These are phyloP conservation scores for Trichopus zeylanicus DNA, from an alignment of 116 monocot genomes.

Conservation along the genomic window DNA sequence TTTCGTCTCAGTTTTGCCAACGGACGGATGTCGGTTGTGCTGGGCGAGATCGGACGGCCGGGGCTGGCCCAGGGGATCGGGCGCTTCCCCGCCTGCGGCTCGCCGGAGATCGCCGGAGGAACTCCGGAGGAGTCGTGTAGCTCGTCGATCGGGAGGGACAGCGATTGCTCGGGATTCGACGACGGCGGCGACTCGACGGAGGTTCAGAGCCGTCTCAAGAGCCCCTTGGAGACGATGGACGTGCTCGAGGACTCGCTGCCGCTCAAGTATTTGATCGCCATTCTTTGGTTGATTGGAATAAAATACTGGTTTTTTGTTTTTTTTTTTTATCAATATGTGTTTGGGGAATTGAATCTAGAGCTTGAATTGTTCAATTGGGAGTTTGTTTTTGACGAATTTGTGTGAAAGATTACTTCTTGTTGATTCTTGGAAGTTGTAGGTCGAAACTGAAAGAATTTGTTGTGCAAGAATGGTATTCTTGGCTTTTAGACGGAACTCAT, in stretches of 20 bases:
- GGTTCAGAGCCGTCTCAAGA: constrained; percentile 55
- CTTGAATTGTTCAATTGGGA: too few species aligned
- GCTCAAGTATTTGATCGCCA: constrained; percentile 23
- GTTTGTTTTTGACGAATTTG: neutral
- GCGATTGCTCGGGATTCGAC: constrained; percentile 22
- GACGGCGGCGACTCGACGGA: constrained; percentile 27
- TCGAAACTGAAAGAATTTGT: neutral
- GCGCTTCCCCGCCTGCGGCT: constrained; percentile 3
- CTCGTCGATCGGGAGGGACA: constrained; percentile 58
- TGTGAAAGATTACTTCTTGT: neutral
- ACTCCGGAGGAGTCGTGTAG: constrained; percentile 16
- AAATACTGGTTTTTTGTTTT: neutral
- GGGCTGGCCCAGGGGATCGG: constrained; percentile 2
- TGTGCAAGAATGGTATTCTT: too few species aligned
- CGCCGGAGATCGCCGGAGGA: constrained; percentile 4
- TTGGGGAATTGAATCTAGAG: too few species aligned
- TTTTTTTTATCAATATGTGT: neutral
- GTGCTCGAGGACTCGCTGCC: constrained; percentile 59
- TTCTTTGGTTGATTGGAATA: neutral
- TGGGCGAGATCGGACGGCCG: constrained; percentile 19
- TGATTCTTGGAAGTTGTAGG: neutral
- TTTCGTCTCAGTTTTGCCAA: too few species aligned
- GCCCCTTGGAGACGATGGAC: constrained; percentile 48
- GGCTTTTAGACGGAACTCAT: too few species aligned
- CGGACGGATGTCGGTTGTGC: constrained; percentile 40